phyloP scores from a whole-genome alignment of 2,329 filamentous ascomycete species.

The Colletotrichum filicis region DNA sequence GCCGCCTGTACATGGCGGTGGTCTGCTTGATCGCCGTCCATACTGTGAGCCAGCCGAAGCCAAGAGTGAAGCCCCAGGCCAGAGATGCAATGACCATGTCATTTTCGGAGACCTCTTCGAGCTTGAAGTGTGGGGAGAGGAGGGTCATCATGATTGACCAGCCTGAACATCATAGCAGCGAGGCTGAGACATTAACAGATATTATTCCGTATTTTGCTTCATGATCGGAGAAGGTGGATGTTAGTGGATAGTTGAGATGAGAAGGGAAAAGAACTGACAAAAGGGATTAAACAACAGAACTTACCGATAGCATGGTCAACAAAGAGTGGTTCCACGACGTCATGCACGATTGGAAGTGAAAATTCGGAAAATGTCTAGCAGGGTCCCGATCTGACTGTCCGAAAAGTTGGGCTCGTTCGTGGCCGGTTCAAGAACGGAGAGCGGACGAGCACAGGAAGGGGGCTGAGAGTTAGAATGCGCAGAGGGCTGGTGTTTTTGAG shows the following conservation, averaged over 20 bases:
- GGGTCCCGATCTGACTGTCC: not conserved
- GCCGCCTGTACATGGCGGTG: constrained; percentile 46
- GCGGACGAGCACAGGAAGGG: constrained; percentile 5
- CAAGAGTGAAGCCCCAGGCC: constrained; percentile 52
- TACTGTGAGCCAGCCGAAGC: constrained; percentile 51
- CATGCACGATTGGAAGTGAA: constrained; percentile 1
- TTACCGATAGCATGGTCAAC: constrained; percentile 4
- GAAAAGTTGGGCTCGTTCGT: not conserved
- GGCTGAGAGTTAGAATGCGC: not conserved
- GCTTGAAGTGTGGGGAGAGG: constrained; percentile 36
- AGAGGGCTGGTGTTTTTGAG: constrained; percentile 14
- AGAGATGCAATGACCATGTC: constrained; percentile 44
- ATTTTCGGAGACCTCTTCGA: constrained; percentile 36
- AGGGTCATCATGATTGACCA: constrained; percentile 31
- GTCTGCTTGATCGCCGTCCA: constrained; percentile 51
- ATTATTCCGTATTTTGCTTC: constrained; percentile 8
- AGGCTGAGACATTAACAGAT: constrained; percentile 4
- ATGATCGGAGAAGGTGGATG: not conserved
- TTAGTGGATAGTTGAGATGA: not conserved
- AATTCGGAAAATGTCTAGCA: not conserved
- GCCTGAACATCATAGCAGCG: constrained; percentile 25
- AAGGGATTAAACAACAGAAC: not conserved
- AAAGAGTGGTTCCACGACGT: not conserved
- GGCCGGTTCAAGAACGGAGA: not conserved
- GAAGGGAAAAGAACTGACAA: not conserved